Conservation (phyloP, 305 asterid genomes). For the Striga hermonthica region DNA sequence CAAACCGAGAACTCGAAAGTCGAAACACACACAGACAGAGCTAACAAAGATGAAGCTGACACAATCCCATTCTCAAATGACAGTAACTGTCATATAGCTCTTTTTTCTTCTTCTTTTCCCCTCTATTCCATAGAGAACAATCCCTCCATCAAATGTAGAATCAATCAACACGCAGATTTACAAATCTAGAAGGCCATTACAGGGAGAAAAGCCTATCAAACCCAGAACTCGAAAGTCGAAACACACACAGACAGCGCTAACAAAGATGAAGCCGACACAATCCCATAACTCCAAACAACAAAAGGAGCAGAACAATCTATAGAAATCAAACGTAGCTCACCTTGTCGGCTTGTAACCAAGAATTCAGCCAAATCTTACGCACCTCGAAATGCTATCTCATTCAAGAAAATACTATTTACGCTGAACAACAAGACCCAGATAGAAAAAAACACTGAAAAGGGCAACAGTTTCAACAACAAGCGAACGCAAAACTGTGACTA, state of each 20-base stretch:
- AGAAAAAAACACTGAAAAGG: slow-evolving; percentile 11
- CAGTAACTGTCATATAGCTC: background rate
- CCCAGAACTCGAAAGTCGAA: background rate
- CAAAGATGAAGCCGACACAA: slow-evolving; percentile 13
- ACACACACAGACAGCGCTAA: background rate
- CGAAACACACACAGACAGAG: background rate
- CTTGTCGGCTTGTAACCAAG: slow-evolving; percentile 38
- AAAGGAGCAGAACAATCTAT: background rate
- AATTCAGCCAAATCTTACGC: slow-evolving; percentile 30
- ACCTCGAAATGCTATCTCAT: slow-evolving; percentile 30
- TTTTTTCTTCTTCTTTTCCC: too few species aligned
- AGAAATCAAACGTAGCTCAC: slow-evolving; percentile 34
- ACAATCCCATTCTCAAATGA: slow-evolving; percentile 23
- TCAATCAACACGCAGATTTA: slow-evolving; percentile 5
- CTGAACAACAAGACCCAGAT: background rate
- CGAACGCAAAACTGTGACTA: slow-evolving; percentile 20
- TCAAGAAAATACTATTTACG: slow-evolving; percentile 20
- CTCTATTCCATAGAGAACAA: background rate
- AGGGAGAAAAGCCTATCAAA: background rate
- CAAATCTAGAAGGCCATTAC: too few species aligned
- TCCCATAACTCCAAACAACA: slow-evolving; percentile 25
- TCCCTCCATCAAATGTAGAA: slow-evolving; percentile 15
- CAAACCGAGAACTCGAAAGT: background rate
- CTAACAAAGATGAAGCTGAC: background rate
- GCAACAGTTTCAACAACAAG: slow-evolving; percentile 9